A percentile compares a stretch with the other conserved stretches of the same genome.
Conservation (phyloP, 805 yeast genomes). For the Novakomyces olei region DNA sequence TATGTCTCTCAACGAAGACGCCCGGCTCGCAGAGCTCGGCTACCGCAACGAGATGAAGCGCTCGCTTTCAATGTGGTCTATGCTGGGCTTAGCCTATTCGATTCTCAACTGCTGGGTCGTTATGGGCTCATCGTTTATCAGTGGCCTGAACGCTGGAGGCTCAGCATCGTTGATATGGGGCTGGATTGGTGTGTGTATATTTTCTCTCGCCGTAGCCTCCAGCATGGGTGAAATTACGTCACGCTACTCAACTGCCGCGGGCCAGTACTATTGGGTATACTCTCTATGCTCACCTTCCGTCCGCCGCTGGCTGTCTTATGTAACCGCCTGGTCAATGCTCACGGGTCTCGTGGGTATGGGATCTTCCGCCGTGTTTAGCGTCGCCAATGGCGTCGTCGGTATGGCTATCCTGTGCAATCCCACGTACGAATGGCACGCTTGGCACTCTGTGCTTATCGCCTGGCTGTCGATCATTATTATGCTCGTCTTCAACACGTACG, state of each 20-base stretch:
- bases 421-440: too few relatives aligned
- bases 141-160: constrained; percentile 5
- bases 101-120: constrained; percentile 6
- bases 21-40: constrained; percentile 1
- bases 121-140: constrained; percentile 6
- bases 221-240: not conserved
- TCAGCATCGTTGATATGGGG: not conserved
- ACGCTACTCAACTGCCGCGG: not conserved
- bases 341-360: too few relatives aligned
- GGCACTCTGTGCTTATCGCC: too few relatives aligned
- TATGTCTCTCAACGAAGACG: too few relatives aligned
- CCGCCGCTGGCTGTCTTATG: too few relatives aligned
- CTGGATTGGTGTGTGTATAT: not conserved
- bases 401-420: too few relatives aligned
- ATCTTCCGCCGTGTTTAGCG: too few relatives aligned
- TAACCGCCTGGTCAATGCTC: too few relatives aligned
- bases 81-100: not conserved
- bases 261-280: not conserved
- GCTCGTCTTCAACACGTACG: too few relatives aligned
- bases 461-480: too few relatives aligned
- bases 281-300: too few relatives aligned
- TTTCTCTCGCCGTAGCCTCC: not conserved
- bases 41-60: not conserved
- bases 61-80: not conserved
- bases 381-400: too few relatives aligned